Base-by-base conservation (phyloP, 768 basidiomycete genomes). In the Boletus reticuloceps region DNA sequence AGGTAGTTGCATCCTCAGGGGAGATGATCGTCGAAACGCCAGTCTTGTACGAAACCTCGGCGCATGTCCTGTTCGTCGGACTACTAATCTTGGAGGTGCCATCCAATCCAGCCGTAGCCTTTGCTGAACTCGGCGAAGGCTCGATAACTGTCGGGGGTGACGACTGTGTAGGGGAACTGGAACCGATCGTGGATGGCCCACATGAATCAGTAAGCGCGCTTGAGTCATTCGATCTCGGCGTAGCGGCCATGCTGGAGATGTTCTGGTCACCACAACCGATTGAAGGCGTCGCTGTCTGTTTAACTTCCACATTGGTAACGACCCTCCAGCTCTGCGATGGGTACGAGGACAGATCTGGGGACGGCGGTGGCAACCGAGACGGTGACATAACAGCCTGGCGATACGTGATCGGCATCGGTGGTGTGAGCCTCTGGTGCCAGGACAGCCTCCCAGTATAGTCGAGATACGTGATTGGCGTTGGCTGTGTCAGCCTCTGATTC, bases 321-420 rank as follows among this genome's bases (percentile, higher is more conserved):
- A 51, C 31, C 1, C 34, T 46, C 59, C 44, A 46, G 11, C 32
- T 53, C 27, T 44, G 64, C 0, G 58, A 64, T 5, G 42, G 58
- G 38, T 45, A 54, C 0, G 51, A 58, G 17, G 50, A 47, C 9
- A 54, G 32, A 20, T 42, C 27, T 10, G 62, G n/a, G n/a, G n/a
- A n/a, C n/a, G n/a, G n/a, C n/a, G n/a, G n/a, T n/a, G n/a, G 31
- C 0, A 50, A 42, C 29, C 39, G 1, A 48, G 5, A 5, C 34
- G 10, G 3, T 16, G 3, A 9, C 6, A 8, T 5, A 7, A 19
- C 20, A 10, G n/a, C 20, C 20, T 20, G 20, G 2, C 22, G 22
- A 22, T 22, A 22, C 22, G 22, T 22, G 22, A 4, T 22, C 22
- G 22, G 22, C 22, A 22, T 22, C 3, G 22, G 22, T 22, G 22